Base-by-base conservation (phyloP, 352 stramenopile genomes). In the Pythium pyrilobum region DNA sequence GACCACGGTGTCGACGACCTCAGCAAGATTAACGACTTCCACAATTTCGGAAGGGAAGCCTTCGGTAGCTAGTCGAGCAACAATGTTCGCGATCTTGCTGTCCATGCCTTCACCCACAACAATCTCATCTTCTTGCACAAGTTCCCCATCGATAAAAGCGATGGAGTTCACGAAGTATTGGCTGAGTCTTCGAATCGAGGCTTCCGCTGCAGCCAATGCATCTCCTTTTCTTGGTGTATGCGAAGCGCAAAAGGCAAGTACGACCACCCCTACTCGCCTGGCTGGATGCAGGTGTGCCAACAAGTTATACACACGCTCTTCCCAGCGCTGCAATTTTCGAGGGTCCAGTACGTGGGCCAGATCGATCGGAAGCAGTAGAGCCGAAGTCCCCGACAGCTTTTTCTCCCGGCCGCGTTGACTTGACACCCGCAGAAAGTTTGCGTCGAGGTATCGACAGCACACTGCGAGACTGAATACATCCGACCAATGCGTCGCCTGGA, bases 401-500 rank as follows among this genome's bases (percentile, higher is more conserved):
- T 53, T 50, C 36, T 81, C 68, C 28, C 69, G 40, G 10, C 59
- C 34, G 7, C 21, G 18, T 10, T 23, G 34, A 10, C 38, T 62
- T 12, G 62, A 31, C 8, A 29, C 44, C 8, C 51, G 44, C 7
- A 63, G 34, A 36, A 64, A 64, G 15, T 40, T 71, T 23, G 64
- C 66, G 55, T 81, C 61, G n/a, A 89, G 32, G 55, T 87, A 89
- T 10, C 74, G 72, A 49, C 64, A 85, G 50, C 80, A 90, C 21
- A 87, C 56, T 18, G 59, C 53, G 44, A 83, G 41, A 18, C 56
- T 62, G 10, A 28, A 45, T 48, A 66, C 23, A 32, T 68, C 45
- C 28, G 66, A 62, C 62, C 43, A 40, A 36, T 74, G n/a, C 10
- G 55, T 41, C 2, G 38, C 28, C 39, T 57, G 46, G 3, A 66